These are phyloP conservation scores for Pleodorina starrii DNA, from an alignment of 139 green algal genomes.

Conservation along the genomic window DNA sequence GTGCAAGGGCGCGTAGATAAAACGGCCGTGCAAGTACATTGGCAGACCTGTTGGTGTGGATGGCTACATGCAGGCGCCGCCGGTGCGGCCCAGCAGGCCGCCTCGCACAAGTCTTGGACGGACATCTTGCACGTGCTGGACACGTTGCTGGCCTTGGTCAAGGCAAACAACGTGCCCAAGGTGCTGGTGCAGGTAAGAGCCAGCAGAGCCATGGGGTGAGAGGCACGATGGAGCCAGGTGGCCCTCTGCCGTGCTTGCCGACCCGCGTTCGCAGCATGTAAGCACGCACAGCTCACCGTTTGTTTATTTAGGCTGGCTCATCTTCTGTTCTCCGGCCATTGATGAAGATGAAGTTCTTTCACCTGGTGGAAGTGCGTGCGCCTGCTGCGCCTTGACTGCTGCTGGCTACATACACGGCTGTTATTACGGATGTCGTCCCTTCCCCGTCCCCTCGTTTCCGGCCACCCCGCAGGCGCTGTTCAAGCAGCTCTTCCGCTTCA, in stretches of 20 bases:
- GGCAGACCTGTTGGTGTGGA: background rate
- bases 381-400: background rate
- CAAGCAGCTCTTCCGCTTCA: conserved; percentile 85
- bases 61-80: background rate
- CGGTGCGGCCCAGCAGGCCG: conserved; percentile 51
- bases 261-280: too few relatives aligned
- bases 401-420: background rate
- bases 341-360: too few relatives aligned
- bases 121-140: conserved; percentile 92
- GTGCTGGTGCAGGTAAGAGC: conserved; percentile 86
- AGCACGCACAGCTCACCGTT: too few relatives aligned
- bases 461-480: conserved; percentile 58
- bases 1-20: too few relatives aligned
- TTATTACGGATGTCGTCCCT: background rate
- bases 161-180: conserved; percentile 88
- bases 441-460: background rate
- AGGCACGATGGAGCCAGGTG: background rate
- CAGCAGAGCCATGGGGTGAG: background rate
- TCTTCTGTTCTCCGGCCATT: too few relatives aligned
- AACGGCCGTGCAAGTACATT: too few relatives aligned
- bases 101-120: conserved; percentile 81
- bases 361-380: background rate
- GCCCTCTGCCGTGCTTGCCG: too few relatives aligned
- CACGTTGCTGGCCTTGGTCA: conserved; percentile 86
- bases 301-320: too few relatives aligned